Base-by-base conservation (phyloP, 306 rosid species). In the Dicorynia guianensis region DNA sequence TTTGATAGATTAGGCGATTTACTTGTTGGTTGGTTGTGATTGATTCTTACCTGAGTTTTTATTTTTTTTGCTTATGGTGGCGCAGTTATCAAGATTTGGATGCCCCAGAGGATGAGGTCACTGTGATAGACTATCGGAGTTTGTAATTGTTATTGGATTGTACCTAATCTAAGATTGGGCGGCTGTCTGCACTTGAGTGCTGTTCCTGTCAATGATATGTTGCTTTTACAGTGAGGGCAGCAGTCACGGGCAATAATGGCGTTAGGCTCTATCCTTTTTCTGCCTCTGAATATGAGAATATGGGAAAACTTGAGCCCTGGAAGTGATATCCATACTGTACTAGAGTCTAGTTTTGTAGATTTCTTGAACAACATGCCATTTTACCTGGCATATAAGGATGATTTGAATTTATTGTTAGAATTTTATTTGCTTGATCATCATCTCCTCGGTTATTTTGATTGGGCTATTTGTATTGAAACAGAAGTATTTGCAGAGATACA, bases 91-190 rank as follows among this genome's bases (percentile, higher is more conserved):
- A 92, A 89, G 98, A 95, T 78, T 83, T 95, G 76, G 98, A 95
- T 78, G 98, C 96, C 11, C 98, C 97, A 0, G 98, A 95, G 35
- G 98, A 95, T 56, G 98, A 95, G 82, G 97, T 95, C 72, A 92
- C 98, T 2, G 98, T 95, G 87, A 95, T 95, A 79, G 98, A 95
- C 76, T 95, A 95, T 80, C 82, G 98, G 83, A 95, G 98, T 85
- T 90, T 95, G 87, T 95, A 90, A 71, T 39, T 73, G 40, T 47
- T 39, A 13, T 30, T 50, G 64, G 67, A 68, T 60, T 72, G 79
- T 25, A 25, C 30, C 30, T 25, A 25, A 25, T 25, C 30, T 25
- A 25, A 48, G 74, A 74, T 43, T 14, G 40, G 53, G 30, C 58
- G 55, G 42, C 67, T 11, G 46, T 67, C 74, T 42, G 62, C 77